Percentiles rank a stretch among this genome's conserved stretches.
Evolutionary conservation across 2,329 filamentous ascomycete species (phyloP).

Genomic region (Teratosphaeria viscida): DNA sequence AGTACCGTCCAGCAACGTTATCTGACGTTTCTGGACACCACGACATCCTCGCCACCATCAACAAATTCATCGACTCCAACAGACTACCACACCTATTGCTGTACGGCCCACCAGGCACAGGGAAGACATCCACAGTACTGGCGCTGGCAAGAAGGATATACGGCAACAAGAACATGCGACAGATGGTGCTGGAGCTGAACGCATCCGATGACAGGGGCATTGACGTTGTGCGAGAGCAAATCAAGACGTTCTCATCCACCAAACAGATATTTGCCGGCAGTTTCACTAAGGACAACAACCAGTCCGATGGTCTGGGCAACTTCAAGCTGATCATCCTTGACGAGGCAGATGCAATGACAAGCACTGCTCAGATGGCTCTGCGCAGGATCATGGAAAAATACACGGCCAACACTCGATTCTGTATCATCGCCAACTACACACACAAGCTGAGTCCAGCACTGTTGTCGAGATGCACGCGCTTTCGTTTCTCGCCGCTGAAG

Average conservation of each 20-base stretch:
- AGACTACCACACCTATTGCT: slow-evolving; percentile 89
- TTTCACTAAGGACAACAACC: slow-evolving; percentile 20
- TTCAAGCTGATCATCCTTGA: slow-evolving; percentile 97
- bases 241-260: slow-evolving; percentile 97
- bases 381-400: slow-evolving; percentile 99
- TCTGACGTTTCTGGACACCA: slow-evolving; percentile 93
- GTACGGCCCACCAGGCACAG: slow-evolving; percentile 91
- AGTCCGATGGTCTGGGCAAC: slow-evolving; percentile 46
- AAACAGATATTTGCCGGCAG: slow-evolving; percentile 77
- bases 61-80: slow-evolving; percentile 93
- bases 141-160: slow-evolving; percentile 91
- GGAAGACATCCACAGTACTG: slow-evolving; percentile 93
- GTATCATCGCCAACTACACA: slow-evolving; percentile 97
- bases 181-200: slow-evolving; percentile 98
- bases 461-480: slow-evolving; percentile 85
- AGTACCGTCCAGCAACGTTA: slow-evolving; percentile 82
- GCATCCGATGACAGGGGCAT: slow-evolving; percentile 96
- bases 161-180: slow-evolving; percentile 79
- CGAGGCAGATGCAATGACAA: slow-evolving; percentile 99
- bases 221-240: slow-evolving; percentile 94
- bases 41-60: slow-evolving; percentile 94
- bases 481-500: slow-evolving; percentile 88
- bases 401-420: slow-evolving; percentile 94
- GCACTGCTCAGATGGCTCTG: slow-evolving; percentile 93
- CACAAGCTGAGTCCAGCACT: slow-evolving; percentile 93